Evolutionary conservation across 2,329 filamentous ascomycete species (phyloP), one percentile per base, ranked within the genome.

Genomic region (Pestalotiopsis sp.): DNA sequence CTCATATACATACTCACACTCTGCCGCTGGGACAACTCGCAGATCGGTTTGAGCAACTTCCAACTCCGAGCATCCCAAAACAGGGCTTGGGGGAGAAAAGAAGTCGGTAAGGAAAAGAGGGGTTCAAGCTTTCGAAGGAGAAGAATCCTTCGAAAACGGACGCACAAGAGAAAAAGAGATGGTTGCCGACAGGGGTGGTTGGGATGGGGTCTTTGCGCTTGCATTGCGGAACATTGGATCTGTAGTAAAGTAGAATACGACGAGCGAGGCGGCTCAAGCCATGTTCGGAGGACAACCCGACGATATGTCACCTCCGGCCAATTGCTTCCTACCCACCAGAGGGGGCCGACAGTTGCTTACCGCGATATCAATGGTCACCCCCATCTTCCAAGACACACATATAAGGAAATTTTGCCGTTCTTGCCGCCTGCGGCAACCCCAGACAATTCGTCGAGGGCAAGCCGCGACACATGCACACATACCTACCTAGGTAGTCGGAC

Each of bases 221-320:
- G 41, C 63, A 56, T 56, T 38, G 62, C 62, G 45, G 62, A 27
- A 65, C 38, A 65, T 65, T 39, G 52, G 31, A 36, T 36, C 31
- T 36, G 31, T 36, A 36, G 31, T 36, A 36, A 36, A 36, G 62
- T 65, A 65, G 41, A 56, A 41, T 31, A n/a, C 11, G 39, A 31
- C 31, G 49, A 65, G 63, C 31, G 31, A 36, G 31, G 31, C 63
- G 63, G 63, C 63, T 66, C 63, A 66, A 66, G 20, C 49, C 20
- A 36, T n/a, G 25, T 57, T 39, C 25, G 52, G n/a, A 64, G 13
- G 45, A 66, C 63, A 45, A 66, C 31, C 27, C 49, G 25, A 23
- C 39, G 63, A 66, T 66, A 31, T 49, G 45, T n/a, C 36, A 52
- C 59, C 31, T 39, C 59, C 59, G 31, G 31, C 59, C 59, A 62